These are phyloP conservation scores for Chlamydomonas reinhardtii DNA, from an alignment of 163 green algal species.

Conservation along the genomic window DNA sequence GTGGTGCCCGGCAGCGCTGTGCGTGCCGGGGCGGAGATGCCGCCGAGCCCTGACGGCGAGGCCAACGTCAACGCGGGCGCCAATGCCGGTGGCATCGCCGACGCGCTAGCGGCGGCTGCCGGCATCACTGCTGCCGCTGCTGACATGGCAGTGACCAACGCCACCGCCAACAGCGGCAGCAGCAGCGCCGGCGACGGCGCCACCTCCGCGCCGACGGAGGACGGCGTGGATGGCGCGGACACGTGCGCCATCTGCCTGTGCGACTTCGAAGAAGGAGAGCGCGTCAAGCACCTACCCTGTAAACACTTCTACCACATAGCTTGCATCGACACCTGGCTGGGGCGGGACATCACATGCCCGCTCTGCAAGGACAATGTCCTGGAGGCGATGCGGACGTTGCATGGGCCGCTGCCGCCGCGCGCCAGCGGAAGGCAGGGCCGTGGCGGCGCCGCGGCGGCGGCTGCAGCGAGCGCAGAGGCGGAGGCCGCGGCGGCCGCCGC, in stretches of 20 bases:
- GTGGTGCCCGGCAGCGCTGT: too few species aligned
- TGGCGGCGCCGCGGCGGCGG: background rate
- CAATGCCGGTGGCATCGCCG: too few species aligned
- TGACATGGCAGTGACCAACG: too few species aligned
- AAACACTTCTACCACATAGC: conserved; percentile 81
- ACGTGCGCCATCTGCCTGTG: conserved; percentile 79
- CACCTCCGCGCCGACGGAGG: background rate
- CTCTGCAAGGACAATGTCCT: conserved; percentile 60
- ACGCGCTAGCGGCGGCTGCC: too few species aligned
- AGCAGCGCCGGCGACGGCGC: background rate
- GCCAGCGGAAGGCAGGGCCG: background rate
- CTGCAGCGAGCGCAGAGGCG: background rate
- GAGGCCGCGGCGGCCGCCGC: background rate
- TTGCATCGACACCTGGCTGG: conserved; percentile 87
- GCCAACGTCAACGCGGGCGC: too few species aligned
- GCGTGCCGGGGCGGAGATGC: too few species aligned
- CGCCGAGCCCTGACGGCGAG: too few species aligned
- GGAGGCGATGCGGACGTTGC: conserved; percentile 11
- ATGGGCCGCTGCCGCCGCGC: conserved; percentile 33
- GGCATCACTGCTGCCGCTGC: too few species aligned
- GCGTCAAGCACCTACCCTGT: conserved; percentile 79
- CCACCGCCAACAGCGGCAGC: too few species aligned
- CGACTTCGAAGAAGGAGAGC: conserved; percentile 76
- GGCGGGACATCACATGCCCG: conserved; percentile 42
- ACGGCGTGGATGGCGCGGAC: background rate